Evolutionary conservation across 208 protist species (phyloP).

Genomic region (Naegleria lovaniensis): DNA sequence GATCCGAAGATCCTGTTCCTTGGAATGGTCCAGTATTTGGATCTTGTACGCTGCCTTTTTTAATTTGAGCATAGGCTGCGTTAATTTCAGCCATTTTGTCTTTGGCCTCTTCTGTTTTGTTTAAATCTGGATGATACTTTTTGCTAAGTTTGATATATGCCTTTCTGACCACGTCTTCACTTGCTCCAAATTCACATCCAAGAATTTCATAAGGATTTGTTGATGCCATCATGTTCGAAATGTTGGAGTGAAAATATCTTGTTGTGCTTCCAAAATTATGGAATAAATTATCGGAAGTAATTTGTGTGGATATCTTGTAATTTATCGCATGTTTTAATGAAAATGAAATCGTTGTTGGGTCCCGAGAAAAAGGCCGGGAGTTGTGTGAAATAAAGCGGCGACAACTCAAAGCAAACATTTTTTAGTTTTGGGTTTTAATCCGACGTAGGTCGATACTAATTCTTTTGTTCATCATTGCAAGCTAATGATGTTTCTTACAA

Average conservation of each 20-base stretch:
- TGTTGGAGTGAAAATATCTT: neutral
- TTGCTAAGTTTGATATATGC: neutral
- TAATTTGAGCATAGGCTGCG: constrained; percentile 33
- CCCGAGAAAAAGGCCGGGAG: no score
- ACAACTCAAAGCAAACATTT: no score
- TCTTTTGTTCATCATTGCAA: no score
- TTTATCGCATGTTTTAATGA: no score
- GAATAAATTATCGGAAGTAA: no score
- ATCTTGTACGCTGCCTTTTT: neutral
- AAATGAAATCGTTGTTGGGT: no score
- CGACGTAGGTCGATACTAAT: no score
- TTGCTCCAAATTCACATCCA: neutral
- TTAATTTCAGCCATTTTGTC: constrained; percentile 27
- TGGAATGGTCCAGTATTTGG: neutral
- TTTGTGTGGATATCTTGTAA: no score
- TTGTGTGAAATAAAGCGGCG: no score
- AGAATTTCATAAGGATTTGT: constrained; percentile 21
- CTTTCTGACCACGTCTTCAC: neutral
- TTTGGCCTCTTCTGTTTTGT: neutral
- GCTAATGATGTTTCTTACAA: no score
- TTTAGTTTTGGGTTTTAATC: no score
- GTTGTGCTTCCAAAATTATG: neutral
- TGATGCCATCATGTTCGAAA: neutral
- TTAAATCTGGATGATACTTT: constrained; percentile 8
- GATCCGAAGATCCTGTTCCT: neutral